These are phyloP conservation scores for Knufia petricola DNA, from an alignment of 2,329 filamentous ascomycete genomes.

Conservation along the genomic window DNA sequence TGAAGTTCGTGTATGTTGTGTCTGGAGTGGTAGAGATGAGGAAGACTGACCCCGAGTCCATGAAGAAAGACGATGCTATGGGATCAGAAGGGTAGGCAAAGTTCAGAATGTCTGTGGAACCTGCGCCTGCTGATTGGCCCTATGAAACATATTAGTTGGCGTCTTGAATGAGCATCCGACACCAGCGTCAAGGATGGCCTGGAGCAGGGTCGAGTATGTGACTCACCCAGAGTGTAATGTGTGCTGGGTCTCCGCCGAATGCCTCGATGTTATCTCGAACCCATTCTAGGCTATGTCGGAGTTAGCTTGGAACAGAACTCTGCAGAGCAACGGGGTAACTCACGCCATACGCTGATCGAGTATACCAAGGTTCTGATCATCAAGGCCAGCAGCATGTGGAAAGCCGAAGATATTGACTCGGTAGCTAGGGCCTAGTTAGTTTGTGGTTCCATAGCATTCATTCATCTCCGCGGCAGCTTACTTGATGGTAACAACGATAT, in stretches of 20 bases:
- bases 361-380: constrained; percentile 40
- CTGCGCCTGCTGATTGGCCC: constrained; percentile 29
- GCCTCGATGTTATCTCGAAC: constrained; percentile 39
- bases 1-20: constrained; percentile 23
- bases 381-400: constrained; percentile 27
- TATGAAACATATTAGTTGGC: too few species aligned
- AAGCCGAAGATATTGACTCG: too few species aligned
- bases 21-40: constrained; percentile 11
- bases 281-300: constrained; percentile 36
- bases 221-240: constrained; percentile 40
- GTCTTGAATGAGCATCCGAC: too few species aligned
- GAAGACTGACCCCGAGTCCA: constrained; percentile 17
- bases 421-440: too few species aligned
- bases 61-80: constrained; percentile 17
- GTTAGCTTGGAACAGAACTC: too few species aligned
- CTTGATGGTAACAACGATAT: too few species aligned
- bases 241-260: constrained; percentile 42
- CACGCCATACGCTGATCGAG: constrained; percentile 43
- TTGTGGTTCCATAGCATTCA: too few species aligned
- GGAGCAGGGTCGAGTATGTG: too few species aligned
- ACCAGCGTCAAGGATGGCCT: too few species aligned
- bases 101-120: constrained; percentile 11
- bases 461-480: too few species aligned
- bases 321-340: too few species aligned
- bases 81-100: constrained; percentile 24